Base-by-base conservation (phyloP, 352 stramenopile species). In the Globisporangium splendens region DNA sequence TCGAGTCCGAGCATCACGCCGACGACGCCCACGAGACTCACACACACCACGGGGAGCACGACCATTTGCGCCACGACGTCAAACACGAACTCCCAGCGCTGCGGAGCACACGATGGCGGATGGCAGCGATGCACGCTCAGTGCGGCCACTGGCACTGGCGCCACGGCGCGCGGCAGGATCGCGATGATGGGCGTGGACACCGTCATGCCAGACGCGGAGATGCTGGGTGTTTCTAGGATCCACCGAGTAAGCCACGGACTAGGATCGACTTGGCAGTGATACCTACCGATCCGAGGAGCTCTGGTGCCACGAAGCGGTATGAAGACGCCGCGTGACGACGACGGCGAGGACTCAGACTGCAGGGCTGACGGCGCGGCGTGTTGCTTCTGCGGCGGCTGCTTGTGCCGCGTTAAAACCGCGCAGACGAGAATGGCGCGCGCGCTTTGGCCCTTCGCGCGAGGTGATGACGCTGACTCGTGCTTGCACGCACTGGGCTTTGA, bases 1-100 rank as follows among this genome's bases (percentile, higher is more conserved):
- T 85, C 76, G 46, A 88, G 69, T n/a, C 72, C 69, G 51, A 87
- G 59, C 48, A 79, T 31, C 22, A 83, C 50, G 42, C 69, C 79
- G 60, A 90, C 50, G 17, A 69, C 68, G 38, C 78, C 79, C 66
- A 78, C 89, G 15, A 91, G 56, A 62, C 74, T 82, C 56, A 81
- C 61, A 46, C 74, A 83, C 41, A 91, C 81, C 52, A 89, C 65
- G 0, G 81, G 77, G 43, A 91, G 62, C 56, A 91, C 62, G 49
- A 89, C 70, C 44, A 88, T 63, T 44, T 83, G 77, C 41, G 72
- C 66, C 42, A 84, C 50, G 6, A 73, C 63, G 18, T 72, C 66
- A 28, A 65, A 62, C 8, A 88, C 59, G 15, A 54, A 54, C 58
- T 56, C 51, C 35, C 54, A 60, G 22, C 13, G 57, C 54, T 65